Evolutionary conservation across 306 rosid genomes (phyloP), one percentile per base, ranked within the genome.

Genomic region (Acacia confusa): DNA sequence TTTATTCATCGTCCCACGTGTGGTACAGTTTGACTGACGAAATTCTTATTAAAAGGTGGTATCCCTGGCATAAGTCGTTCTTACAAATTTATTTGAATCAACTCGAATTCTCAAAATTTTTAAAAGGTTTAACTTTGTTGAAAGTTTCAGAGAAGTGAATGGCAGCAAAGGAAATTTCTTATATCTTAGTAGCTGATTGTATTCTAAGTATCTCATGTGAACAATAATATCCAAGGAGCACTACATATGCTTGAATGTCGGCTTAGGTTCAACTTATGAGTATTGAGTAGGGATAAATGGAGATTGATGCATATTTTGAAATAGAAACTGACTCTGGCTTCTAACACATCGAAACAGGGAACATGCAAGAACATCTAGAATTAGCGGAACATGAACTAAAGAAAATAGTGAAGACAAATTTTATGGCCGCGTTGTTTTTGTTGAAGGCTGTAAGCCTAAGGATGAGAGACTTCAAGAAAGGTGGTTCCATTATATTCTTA

Each of bases 381-480:
- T 73, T 90, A 83, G 24, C 81, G 10, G 95, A 90, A 82, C 82
- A 45, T 4, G 94, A 93, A 83, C 89, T 90, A 79, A 87, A 79
- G 43, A 95, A 87, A 84, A 90, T 89, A 69, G 85, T 86, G 79
- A 91, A 82, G 83, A 88, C 90, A 27, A 93, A 95, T 85, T 86
- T 89, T 41, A 91, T 88, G 94, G 93, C 99, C 57, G 77, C 90
- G 0, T 95, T 92, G 92, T 89, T 88, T 88, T 81, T 93, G 88
- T 69, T 91, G 76, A 91, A 91, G 69, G 95, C 93, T 13, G 94
- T 87, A 41, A 96, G 94, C 43, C 85, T 80, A 82, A 91, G 87
- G 88, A 93, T 95, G 95, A 81, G 90, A 73, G 87, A 89, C 70
- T 83, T 84, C 38, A 87, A 91, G 65, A 78, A 85, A 0, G 97